Base-by-base conservation (phyloP, 495 filamentous ascomycete genomes). In the Cercophora newfieldiana region DNA sequence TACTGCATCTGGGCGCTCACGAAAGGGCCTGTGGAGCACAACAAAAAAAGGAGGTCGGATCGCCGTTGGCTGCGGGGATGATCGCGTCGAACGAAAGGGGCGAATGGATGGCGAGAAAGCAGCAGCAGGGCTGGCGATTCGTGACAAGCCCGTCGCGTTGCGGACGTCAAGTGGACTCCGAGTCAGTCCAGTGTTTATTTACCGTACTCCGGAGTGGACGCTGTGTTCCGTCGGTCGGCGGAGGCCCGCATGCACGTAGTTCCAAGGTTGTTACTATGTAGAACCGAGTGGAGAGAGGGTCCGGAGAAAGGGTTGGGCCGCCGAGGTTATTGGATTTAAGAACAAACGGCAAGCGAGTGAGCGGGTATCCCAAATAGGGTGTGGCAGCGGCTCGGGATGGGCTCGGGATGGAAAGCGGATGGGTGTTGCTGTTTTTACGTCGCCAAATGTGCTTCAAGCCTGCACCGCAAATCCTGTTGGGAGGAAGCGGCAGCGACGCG, bases 391-490 rank as follows among this genome's bases (percentile, higher is more conserved):
- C 63, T 49, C 58, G 58, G 31, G 51, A 44, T 26, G 55, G n/a
- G n/a, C n/a, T n/a, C n/a, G n/a, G n/a, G n/a, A n/a, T n/a, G n/a
- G n/a, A 48, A 16, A 61, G 37, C 24, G 51, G 16, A 18, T 19
- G 26, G 33, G 29, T 50, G 64, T 60, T 62, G 57, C 64, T 66
- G 56, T 66, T 66, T 66, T 67, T 61, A 67, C 30, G 47, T 53
- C 22, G 47, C 60, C 22, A 28, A 31, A 18, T n/a, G 31, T 25
- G 33, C 58, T n/a, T n/a, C n/a, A n/a, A n/a, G n/a, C n/a, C n/a
- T 63, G 29, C 12, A 59, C 29, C 33, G 53, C 53, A 44, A 64
- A 29, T 44, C 49, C 24, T 59, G 30, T 60, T 60, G 30, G 58
- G 59, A 53, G 50, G 63, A 37, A 59, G 63, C 54, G 63, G 63